Conservation (phyloP, 1,139 yeast species). For the Wickerhamomyces sp. region DNA sequence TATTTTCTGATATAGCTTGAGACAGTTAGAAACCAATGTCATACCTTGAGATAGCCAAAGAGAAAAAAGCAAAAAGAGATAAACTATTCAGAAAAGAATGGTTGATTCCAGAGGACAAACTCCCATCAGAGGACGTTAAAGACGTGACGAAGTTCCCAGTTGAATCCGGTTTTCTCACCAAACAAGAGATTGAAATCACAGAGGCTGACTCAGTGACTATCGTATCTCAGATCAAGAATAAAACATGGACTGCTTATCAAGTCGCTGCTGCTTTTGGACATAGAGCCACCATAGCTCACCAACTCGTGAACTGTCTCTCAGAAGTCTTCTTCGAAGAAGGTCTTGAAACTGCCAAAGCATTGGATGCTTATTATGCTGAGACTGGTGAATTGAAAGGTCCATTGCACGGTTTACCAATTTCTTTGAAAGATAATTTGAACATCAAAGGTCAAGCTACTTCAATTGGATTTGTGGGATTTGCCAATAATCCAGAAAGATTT, state of each 20-base stretch:
- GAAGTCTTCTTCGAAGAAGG: slow-evolving; percentile 38
- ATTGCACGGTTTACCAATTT: slow-evolving; percentile 65
- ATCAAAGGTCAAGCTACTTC: slow-evolving; percentile 40
- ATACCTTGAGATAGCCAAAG: slow-evolving; percentile 32
- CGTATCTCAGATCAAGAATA: slow-evolving; percentile 27
- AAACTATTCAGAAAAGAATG: slow-evolving; percentile 34
- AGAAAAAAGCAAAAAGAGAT: slow-evolving; percentile 33
- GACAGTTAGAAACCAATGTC: background rate
- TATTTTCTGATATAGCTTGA: background rate
- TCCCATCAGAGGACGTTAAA: slow-evolving; percentile 33
- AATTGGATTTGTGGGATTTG: slow-evolving; percentile 39
- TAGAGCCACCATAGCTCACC: slow-evolving; percentile 55
- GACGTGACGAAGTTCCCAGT: slow-evolving; percentile 36
- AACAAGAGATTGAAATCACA: slow-evolving; percentile 32
- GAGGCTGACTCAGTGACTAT: slow-evolving; percentile 28
- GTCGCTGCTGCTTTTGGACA: slow-evolving; percentile 48
- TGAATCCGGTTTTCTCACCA: slow-evolving; percentile 24
- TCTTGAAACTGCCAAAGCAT: slow-evolving; percentile 37
- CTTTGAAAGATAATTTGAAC: slow-evolving; percentile 49
- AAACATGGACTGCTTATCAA: slow-evolving; percentile 33
- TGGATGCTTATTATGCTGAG: slow-evolving; percentile 36
- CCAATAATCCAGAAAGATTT: slow-evolving; percentile 33
- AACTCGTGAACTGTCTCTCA: slow-evolving; percentile 42
- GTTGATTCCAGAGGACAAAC: slow-evolving; percentile 32
- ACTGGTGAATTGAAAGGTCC: slow-evolving; percentile 44